These are phyloP conservation scores for Neurospora sp. DNA, from an alignment of 495 filamentous ascomycete species.

Conservation along the genomic window DNA sequence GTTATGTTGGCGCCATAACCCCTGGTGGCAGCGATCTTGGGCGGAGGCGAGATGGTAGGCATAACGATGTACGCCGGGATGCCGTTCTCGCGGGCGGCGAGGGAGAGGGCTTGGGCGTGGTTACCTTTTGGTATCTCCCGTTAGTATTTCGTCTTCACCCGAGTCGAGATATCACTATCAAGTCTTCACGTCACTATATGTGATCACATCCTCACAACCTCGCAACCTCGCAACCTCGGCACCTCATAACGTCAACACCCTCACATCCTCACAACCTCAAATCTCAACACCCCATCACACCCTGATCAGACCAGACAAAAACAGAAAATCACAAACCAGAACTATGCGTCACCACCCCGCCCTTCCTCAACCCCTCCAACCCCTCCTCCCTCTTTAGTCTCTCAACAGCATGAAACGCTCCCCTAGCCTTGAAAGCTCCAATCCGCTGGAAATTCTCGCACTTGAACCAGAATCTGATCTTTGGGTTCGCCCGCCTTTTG, in stretches of 20 bases:
- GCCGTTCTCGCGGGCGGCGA: slow-evolving; percentile 58
- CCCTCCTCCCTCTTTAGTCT: slow-evolving; percentile 57
- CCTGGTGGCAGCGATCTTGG: slow-evolving; percentile 75
- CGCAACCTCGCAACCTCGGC: neutral
- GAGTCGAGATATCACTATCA: neutral
- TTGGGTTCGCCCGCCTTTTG: slow-evolving; percentile 49
- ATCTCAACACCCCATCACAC: neutral
- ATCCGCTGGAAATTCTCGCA: slow-evolving; percentile 89
- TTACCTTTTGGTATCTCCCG: slow-evolving; percentile 41
- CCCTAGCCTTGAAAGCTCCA: slow-evolving; percentile 87
- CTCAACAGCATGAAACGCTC: slow-evolving; percentile 80
- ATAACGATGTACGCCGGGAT: slow-evolving; percentile 77
- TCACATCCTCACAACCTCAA: neutral
- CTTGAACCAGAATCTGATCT: slow-evolving; percentile 81
- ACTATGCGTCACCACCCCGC: slow-evolving; percentile 85
- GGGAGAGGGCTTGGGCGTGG: slow-evolving; percentile 88
- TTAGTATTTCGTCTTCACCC: neutral
- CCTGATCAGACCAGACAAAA: neutral
- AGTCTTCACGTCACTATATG: neutral
- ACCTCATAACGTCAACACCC: neutral
- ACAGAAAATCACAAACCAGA: slow-evolving; percentile 47
- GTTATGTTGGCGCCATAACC: slow-evolving; percentile 68
- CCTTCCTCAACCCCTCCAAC: slow-evolving; percentile 39
- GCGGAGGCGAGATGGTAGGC: slow-evolving; percentile 70
- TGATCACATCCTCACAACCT: neutral